phyloP scores from a whole-genome alignment of 2,329 filamentous ascomycete genomes.

The Colletotrichum kahawae region DNA sequence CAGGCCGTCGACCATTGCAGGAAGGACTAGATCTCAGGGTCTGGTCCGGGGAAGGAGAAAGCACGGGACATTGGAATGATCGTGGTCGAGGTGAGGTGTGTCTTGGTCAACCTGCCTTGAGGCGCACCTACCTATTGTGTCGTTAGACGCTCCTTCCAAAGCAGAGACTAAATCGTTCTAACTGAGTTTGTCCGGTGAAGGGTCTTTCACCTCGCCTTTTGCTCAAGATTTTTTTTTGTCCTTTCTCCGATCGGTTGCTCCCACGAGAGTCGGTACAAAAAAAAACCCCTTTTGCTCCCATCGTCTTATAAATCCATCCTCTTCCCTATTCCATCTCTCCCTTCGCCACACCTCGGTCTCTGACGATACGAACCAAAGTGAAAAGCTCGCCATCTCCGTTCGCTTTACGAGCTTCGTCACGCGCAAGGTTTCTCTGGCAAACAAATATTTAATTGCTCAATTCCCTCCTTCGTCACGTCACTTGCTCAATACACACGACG shows the following conservation, averaged over 20 bases:
- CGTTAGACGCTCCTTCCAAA: neutral
- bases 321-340: neutral
- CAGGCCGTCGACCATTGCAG: neutral
- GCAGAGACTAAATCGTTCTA: neutral
- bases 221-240: neutral
- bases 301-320: slow-evolving; percentile 3
- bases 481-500: neutral
- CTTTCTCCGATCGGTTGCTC: neutral
- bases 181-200: neutral
- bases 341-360: slow-evolving; percentile 2
- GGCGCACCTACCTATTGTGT: neutral
- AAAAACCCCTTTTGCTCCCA: neutral
- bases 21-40: neutral
- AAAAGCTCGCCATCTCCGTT: neutral
- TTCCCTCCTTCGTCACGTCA: neutral
- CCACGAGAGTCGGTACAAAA: neutral
- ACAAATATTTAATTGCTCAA: neutral
- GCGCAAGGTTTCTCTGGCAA: neutral
- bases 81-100: neutral
- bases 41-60: neutral
- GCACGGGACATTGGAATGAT: neutral
- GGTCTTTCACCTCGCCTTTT: neutral
- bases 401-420: neutral
- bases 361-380: neutral
- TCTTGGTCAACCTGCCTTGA: neutral